A percentile compares a stretch with the other conserved stretches of the same genome.
phyloP scores from a whole-genome alignment of 441 rosid genomes.

The Lepidium campestre region DNA sequence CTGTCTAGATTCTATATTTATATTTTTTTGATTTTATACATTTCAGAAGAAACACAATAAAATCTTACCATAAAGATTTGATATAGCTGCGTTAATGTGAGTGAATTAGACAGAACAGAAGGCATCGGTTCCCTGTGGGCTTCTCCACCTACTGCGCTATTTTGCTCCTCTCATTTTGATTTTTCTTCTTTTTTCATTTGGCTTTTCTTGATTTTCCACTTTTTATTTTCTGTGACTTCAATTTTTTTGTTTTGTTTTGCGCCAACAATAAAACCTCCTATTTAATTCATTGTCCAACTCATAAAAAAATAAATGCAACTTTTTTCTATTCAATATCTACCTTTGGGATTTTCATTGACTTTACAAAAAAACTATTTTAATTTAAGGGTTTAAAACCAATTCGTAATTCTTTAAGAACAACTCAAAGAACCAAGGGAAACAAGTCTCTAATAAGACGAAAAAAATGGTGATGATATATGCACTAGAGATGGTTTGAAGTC shows the following conservation, averaged over 20 bases:
- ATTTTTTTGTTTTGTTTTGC: neutral
- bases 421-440: neutral
- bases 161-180: neutral
- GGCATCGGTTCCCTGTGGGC: conserved; percentile 11
- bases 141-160: conserved; percentile 3
- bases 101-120: neutral
- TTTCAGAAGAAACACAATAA: too few species aligned
- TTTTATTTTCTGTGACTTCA: neutral
- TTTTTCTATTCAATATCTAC: neutral
- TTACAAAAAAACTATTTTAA: neutral
- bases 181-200: neutral
- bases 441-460: neutral
- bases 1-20: conserved; percentile 2
- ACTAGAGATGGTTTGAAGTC: neutral
- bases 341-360: neutral
- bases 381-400: neutral
- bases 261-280: neutral
- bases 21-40: neutral
- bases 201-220: neutral
- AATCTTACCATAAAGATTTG: too few species aligned
- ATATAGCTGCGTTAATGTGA: too few species aligned
- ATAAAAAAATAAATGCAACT: neutral
- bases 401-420: neutral
- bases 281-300: neutral
- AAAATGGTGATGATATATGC: neutral